Evolutionary conservation across 208 protist species (phyloP), one percentile per base, ranked within the genome.

Genomic region (Acanthamoeba culbertsoni): DNA sequence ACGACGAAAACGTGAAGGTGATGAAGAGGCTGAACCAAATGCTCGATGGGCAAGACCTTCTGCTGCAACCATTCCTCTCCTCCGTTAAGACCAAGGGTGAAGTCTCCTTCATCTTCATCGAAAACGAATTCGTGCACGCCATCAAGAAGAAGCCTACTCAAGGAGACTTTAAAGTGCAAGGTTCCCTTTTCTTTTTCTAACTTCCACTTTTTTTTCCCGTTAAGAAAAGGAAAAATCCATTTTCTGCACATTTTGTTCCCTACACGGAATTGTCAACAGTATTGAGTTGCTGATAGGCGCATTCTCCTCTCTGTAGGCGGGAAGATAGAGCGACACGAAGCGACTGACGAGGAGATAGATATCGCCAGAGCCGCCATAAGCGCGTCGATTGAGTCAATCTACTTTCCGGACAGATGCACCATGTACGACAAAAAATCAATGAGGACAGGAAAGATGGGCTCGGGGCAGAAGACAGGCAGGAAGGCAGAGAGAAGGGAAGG

Each of bases 161-260:
- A n/a, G 79, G 79, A 26, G 79, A 88, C 40, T 88, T 88, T 23
- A 88, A 88, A 45, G 79, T 88, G 45, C 79, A 88, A 62, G 79
- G 68, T 46, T 48, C 68, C 8, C 4, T 7, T 35, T 6, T 42
- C 28, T 4, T 40, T 5, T 14, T 75, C 14, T 75, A 16, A 35
- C 23, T 62, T 12, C 28, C 1, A 4, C 26, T 23, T 65, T 8
- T 65, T 23, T 65, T 23, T n/a, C 59, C 6, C 20, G 20, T n/a
- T n/a, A n/a, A n/a, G n/a, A n/a, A n/a, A n/a, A n/a, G n/a, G n/a
- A n/a, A n/a, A n/a, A n/a, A n/a, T n/a, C n/a, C n/a, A n/a, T n/a
- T n/a, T n/a, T n/a, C n/a, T n/a, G n/a, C n/a, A n/a, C n/a, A n/a
- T n/a, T n/a, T n/a, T n/a, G n/a, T n/a, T 62, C 12, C 20, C 23